Conservation (phyloP, 352 stramenopile genomes). For the Aphanomyces astaci region DNA sequence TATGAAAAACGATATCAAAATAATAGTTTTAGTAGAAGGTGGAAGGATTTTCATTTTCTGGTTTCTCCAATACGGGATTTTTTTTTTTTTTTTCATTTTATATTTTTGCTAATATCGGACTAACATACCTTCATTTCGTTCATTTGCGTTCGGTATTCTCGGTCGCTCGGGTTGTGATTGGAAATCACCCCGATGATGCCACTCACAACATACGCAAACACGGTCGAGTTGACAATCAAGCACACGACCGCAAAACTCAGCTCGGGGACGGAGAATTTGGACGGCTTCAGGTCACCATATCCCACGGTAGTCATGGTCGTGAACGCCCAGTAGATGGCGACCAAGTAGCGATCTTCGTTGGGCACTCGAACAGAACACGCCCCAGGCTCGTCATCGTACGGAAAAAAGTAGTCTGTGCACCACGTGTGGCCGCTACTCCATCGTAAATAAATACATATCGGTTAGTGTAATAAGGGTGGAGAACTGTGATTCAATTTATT, state of each 20-base stretch:
- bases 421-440: conserved; percentile 18
- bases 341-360: conserved; percentile 56
- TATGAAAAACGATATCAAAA: too few species aligned
- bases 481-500: too few species aligned
- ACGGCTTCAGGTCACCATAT: conserved; percentile 72
- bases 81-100: too few species aligned
- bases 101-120: too few species aligned
- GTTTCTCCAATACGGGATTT: too few species aligned
- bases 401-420: conserved; percentile 18
- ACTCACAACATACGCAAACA: conserved; percentile 74
- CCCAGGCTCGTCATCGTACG: conserved; percentile 20
- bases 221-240: conserved; percentile 65
- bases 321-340: conserved; percentile 82
- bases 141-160: conserved; percentile 64
- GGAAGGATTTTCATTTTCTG: too few species aligned
- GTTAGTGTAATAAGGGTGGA: too few species aligned
- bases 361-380: conserved; percentile 38
- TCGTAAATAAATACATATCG: conserved; percentile 38
- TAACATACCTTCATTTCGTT: conserved; percentile 64
- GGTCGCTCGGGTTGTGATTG: conserved; percentile 67
- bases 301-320: conserved; percentile 88
- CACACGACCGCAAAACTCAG: conserved; percentile 56
- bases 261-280: conserved; percentile 63
- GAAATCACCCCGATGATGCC: conserved; percentile 72
- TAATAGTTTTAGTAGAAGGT: too few species aligned